Base-by-base conservation (phyloP, 2,329 filamentous ascomycete species). In the Xylariaceae sp. region DNA sequence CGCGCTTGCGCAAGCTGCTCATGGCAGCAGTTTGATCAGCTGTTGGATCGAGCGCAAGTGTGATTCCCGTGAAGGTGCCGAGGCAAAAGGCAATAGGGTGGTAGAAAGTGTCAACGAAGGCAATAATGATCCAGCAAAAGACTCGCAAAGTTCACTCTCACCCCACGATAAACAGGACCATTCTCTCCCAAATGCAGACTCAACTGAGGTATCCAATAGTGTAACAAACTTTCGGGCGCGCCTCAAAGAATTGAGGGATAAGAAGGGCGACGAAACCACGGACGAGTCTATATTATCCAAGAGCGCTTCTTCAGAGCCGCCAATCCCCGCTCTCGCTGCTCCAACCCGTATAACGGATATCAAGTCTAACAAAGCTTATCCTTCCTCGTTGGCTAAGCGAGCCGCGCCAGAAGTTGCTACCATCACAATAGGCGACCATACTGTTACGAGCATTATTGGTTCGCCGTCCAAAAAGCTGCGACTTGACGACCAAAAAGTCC, bases 371-470 rank as follows among this genome's bases (percentile, higher is more conserved):
- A 59, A 58, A 12, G 49, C 55, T 23, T 65, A 49, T 24, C 58
- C 67, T 12, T 63, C 66, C 5, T 44, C 60, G 6, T 62, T 65
- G 19, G 80, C 82, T 1, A 89, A 85, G 68, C 82, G 88, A 29
- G 76, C 82, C 2, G 81, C 83, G 1, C 75, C 81, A 24, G 87
- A 91, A 65, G 76, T 87, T 48, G 89, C 90, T 17, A 91, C 88
- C 2, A 90, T 94, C 44, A 92, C 88, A 0, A 85, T 94, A 51
- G 90, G 89, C 1, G 80, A 87, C 60, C 82, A 81, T 41, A 91
- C 87, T 0, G 80, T 86, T 4, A 88, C 84, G 0, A 87, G 86
- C 17, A 80, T 86, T 28, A 81, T 92, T 63, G 88, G 88, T 1
- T 82, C 79, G 46, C 78, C 82, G 46, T 68, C 78, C 3, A 83